These are phyloP conservation scores for Beta corolliflora DNA, from an alignment of 179 eudicot genomes.

Conservation along the genomic window DNA sequence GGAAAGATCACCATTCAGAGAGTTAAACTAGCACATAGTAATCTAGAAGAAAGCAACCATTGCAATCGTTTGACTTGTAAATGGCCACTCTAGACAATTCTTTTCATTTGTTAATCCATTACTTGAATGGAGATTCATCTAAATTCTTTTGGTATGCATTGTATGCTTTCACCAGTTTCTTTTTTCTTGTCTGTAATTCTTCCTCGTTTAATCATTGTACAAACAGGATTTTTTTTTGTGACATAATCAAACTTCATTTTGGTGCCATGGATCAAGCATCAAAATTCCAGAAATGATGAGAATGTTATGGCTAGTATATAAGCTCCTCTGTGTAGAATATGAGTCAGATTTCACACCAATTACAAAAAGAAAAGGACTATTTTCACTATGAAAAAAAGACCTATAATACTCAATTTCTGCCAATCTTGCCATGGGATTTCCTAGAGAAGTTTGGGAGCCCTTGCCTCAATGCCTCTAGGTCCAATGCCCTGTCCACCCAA, in stretches of 20 bases:
- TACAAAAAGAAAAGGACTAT: not conserved
- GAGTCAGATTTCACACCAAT: not conserved
- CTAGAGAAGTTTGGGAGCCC: conserved; percentile 20
- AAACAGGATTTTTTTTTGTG: not conserved
- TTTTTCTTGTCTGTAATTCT: not conserved
- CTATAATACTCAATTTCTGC: conserved; percentile 8
- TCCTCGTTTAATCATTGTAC: conserved; percentile 8
- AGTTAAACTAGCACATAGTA: conserved; percentile 25
- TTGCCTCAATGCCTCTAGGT: conserved; percentile 22
- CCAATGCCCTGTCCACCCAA: conserved; percentile 25
- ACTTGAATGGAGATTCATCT: not conserved
- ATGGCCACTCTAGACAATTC: conserved; percentile 10
- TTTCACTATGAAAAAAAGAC: not conserved
- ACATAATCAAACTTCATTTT: conserved; percentile 6
- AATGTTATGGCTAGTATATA: not conserved
- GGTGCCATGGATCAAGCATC: not conserved
- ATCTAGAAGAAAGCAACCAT: not conserved
- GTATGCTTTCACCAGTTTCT: not conserved
- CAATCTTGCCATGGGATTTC: conserved; percentile 11
- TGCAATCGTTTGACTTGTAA: conserved; percentile 10
- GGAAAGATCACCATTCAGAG: conserved; percentile 43
- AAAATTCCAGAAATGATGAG: not conserved
- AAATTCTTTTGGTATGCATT: not conserved
- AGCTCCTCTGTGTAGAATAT: not conserved
- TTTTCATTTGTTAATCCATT: conserved; percentile 9